Evolutionary conservation across 129 eudicot genomes (phyloP).

Genomic region (Chrysanthemum makinoi): DNA sequence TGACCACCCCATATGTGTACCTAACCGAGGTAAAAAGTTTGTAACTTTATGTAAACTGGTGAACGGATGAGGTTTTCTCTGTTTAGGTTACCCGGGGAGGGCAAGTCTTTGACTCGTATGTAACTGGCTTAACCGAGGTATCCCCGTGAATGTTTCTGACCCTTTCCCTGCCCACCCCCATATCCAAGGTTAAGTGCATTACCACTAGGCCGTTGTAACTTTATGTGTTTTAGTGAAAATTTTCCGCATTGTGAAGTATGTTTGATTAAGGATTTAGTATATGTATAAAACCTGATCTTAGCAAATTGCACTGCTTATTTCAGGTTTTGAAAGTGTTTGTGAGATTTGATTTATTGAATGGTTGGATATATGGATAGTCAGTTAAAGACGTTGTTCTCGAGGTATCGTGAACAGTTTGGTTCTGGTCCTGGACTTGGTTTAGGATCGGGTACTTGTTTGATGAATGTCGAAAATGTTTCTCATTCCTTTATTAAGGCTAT

Average conservation of each 20-base stretch:
- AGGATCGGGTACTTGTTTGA: conserved; percentile 57
- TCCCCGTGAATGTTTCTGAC: too few relatives aligned
- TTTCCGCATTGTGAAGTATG: not conserved
- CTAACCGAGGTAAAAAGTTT: not conserved
- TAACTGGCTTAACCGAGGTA: too few relatives aligned
- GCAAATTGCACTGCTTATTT: not conserved
- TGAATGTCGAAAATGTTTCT: conserved; percentile 48
- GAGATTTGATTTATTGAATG: not conserved
- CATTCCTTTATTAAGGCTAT: conserved; percentile 43
- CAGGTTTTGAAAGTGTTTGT: conserved; percentile 24
- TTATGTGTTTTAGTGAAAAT: not conserved
- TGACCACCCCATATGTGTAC: too few relatives aligned
- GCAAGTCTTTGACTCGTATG: too few relatives aligned
- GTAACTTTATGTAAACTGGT: not conserved
- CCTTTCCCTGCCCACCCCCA: too few relatives aligned
- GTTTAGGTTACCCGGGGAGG: too few relatives aligned
- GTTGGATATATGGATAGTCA: conserved; percentile 49
- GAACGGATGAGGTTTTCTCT: too few relatives aligned
- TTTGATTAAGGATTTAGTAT: not conserved
- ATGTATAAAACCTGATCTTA: not conserved
- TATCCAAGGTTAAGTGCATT: too few relatives aligned
- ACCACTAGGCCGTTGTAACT: not conserved
- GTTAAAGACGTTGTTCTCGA: conserved; percentile 51
- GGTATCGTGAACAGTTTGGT: conserved; percentile 63
- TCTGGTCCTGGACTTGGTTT: conserved; percentile 72